Evolutionary conservation across 2,329 filamentous ascomycete genomes (phyloP), one percentile per base, ranked within the genome.

Genomic region (Niveomyces coronatus): DNA sequence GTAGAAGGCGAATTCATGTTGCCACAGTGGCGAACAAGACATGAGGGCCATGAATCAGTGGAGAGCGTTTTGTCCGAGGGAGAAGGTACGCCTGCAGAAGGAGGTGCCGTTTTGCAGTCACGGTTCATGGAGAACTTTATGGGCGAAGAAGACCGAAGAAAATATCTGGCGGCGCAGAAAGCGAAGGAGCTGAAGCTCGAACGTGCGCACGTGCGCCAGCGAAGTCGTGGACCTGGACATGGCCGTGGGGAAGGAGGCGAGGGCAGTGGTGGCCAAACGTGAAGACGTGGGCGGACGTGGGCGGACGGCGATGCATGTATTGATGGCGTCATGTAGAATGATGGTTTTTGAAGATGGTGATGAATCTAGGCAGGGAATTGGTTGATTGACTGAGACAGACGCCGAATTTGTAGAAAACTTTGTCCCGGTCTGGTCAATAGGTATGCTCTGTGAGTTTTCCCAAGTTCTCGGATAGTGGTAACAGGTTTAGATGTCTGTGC

Each of bases 81-180:
- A 15, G 78, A 74, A 0, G 68, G n/a, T n/a, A n/a, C 61, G 9
- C 64, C 59, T 34, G 71, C 75, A 47, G 79, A 76, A 0, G 22
- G 28, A 13, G 36, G 18, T 19, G 32, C 15, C 13, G 67, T 86
- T 20, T 78, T 77, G 49, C 62, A 80, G 52, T 82, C 82, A 1
- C 71, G 75, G 10, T 68, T 75, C 29, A 76, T 87, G 33, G 82
- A 88, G 49, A 82, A 73, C 50, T 75, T 89, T 50, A 84, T 93
- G 74, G 76, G 76, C 45, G 78, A 82, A 6, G 84, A 91, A 54
- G 84, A 89, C 52, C 73, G 76, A 24, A 72, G 71, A 45, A 82
- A 85, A 51, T 85, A 87, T 53, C 71, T 78, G 49, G 71, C 84
- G 50, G 77, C 79, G 2, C 82, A 82, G 52, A 68, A 70, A 29